phyloP scores from a whole-genome alignment of 768 basidiomycete genomes.

The Mycena capillaripes region DNA sequence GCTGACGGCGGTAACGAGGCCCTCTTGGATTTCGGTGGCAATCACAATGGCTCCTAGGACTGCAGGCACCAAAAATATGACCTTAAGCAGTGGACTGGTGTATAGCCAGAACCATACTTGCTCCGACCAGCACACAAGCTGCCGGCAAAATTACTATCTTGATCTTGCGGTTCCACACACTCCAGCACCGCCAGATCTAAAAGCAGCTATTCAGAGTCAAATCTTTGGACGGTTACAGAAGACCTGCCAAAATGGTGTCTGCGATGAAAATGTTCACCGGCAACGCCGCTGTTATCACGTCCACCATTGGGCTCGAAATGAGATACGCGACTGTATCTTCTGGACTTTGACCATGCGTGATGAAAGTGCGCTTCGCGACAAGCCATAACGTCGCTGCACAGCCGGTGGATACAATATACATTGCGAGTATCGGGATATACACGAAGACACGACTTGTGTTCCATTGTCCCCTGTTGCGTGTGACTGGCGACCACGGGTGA shows the following conservation, averaged over 20 bases:
- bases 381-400: neutral
- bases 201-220: neutral
- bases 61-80: neutral
- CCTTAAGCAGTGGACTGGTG: too few relatives aligned
- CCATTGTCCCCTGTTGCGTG: neutral
- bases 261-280: neutral
- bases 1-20: neutral
- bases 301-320: neutral
- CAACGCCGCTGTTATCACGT: neutral
- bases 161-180: neutral
- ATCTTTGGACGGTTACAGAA: neutral
- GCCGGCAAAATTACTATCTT: neutral
- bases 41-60: neutral
- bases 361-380: neutral
- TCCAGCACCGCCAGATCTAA: conserved; percentile 5
- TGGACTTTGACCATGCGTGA: neutral
- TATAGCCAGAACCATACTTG: neutral
- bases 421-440: neutral
- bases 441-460: neutral
- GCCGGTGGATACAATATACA: neutral
- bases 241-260: neutral
- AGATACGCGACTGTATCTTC: conserved; percentile 1
- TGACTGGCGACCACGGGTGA: neutral
- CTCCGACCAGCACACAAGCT: neutral
- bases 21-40: neutral